These are phyloP conservation scores for Darksidea phi DNA, from an alignment of 495 filamentous ascomycete genomes.

Conservation along the genomic window DNA sequence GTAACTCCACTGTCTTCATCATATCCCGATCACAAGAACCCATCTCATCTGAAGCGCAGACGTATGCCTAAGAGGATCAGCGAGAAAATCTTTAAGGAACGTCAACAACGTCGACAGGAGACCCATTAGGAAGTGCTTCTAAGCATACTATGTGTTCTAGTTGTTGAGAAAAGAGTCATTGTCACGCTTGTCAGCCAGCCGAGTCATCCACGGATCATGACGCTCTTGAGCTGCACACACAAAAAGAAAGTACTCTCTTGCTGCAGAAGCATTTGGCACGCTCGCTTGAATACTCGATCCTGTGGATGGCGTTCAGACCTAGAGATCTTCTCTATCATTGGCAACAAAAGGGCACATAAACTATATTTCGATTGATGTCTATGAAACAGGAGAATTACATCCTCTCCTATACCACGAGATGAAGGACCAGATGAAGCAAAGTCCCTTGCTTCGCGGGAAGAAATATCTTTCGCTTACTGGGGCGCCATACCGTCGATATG, in stretches of 20 bases:
- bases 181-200: no score
- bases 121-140: not conserved
- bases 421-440: not conserved
- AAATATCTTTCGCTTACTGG: not conserved
- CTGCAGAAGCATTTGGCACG: not conserved
- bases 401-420: not conserved
- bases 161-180: not conserved
- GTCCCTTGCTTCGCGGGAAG: not conserved
- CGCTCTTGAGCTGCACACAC: no score
- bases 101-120: not conserved
- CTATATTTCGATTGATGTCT: not conserved
- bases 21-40: no score
- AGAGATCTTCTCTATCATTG: slow-evolving; percentile 16
- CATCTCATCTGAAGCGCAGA: not conserved
- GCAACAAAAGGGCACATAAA: not conserved
- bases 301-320: slow-evolving; percentile 36
- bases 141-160: not conserved
- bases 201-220: no score
- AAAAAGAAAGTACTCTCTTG: not conserved
- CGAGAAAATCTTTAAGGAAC: not conserved
- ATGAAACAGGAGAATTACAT: not conserved
- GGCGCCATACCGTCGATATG: not conserved
- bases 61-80: not conserved
- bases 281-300: not conserved
- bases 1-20: no score